Base-by-base conservation (phyloP, 2,329 filamentous ascomycete genomes). In the Colletotrichum cereale region DNA sequence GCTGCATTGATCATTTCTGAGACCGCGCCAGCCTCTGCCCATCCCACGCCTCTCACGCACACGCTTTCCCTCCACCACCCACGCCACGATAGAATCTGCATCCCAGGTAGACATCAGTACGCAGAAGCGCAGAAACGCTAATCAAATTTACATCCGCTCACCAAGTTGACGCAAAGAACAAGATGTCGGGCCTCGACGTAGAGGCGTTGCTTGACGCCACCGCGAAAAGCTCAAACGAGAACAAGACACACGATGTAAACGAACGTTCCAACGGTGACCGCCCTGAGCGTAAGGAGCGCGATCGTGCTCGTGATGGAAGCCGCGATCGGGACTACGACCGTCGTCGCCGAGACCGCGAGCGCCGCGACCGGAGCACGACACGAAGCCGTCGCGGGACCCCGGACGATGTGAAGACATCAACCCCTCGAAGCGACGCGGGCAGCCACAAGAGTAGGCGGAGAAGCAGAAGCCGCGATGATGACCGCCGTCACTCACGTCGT, bases 191-290 rank as follows among this genome's bases (percentile, higher is more conserved):
- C 68, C 80, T 87, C 76, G 94, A 97, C 80, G 94, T 98, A 77
- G 95, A 98, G 86, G 94, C 94, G 75, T 89, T 98, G 75, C 90
- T 98, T 76, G 95, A 97, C 83, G 93, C 93, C 62, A 94, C 93
- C 74, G 93, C 93, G 63, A 91, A 90, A 80, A 86, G 87, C 75
- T 83, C 85, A 72, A 83, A 85, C 65, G 84, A 87, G 65, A 85
- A 85, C 77, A 85, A 85, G 74, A 60, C 42, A 40, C 80, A 83
- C 69, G 79, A 84, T 75, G 88, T 89, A 74, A 88, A 90, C 74
- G 89, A 90, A 77, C 86, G 88, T 67, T 85, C 87, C 74, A 90
- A 86, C 75, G 82, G 84, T 74, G 88, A 89, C 67, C 83, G 85
- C 61, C 68, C 71, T 78, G 76, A 76, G 75, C 79, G 67, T 76